Evolutionary conservation across 140 eudicot species (phyloP).

Genomic region (Cichorium intybus): DNA sequence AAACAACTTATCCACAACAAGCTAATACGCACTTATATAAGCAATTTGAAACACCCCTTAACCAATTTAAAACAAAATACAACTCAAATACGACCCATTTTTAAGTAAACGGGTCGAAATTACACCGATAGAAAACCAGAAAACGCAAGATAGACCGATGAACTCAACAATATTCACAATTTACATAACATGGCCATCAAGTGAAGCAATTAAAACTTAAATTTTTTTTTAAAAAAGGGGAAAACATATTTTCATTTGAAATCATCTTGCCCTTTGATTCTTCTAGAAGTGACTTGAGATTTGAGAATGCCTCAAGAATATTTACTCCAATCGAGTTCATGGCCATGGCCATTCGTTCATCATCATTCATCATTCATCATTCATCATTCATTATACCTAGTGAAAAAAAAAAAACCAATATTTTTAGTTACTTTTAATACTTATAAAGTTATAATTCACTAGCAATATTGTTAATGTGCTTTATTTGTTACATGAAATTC

Average conservation of each 20-base stretch:
- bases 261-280: constrained; percentile 9
- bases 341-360: constrained; percentile 1
- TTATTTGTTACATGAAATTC: no score
- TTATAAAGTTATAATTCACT: no score
- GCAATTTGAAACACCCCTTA: no score
- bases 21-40: no score
- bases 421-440: neutral
- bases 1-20: no score
- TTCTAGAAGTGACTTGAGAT: constrained; percentile 8
- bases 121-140: neutral
- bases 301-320: neutral
- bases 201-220: constrained; percentile 16
- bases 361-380: neutral
- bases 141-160: constrained; percentile 15
- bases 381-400: constrained; percentile 17
- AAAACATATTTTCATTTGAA: constrained; percentile 12
- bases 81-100: neutral
- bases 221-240: neutral
- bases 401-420: constrained; percentile 3
- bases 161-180: constrained; percentile 35
- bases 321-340: constrained; percentile 25
- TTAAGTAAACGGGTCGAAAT: neutral
- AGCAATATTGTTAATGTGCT: no score
- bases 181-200: constrained; percentile 33
- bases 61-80: no score